Conservation (phyloP, 179 eudicot genomes). For the Patellifolia procumbens region DNA sequence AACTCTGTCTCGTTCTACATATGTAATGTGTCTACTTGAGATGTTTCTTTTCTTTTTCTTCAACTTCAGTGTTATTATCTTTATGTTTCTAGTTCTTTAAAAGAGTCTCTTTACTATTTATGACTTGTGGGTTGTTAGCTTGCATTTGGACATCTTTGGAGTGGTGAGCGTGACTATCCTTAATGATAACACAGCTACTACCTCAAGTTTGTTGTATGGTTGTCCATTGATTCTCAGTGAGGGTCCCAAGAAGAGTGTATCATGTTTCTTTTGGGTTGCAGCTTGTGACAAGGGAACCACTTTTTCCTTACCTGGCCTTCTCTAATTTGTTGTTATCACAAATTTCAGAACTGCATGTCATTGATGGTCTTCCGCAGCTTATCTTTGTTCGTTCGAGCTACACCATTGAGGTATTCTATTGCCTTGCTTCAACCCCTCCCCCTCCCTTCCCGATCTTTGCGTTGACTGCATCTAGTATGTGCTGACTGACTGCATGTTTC, state of each 20-base stretch:
- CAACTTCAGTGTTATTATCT: background rate
- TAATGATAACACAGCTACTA: background rate
- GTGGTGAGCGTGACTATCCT: too few relatives aligned
- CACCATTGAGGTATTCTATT: conserved; percentile 74
- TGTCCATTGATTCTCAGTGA: background rate
- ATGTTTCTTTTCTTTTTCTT: background rate
- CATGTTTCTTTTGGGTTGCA: background rate
- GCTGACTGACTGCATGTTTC: conserved; percentile 23
- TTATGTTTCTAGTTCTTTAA: background rate
- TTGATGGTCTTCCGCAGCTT: conserved; percentile 87
- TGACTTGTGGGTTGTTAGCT: background rate
- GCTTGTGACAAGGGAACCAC: background rate
- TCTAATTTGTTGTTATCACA: background rate
- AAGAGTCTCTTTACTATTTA: too few relatives aligned
- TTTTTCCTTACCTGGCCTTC: background rate
- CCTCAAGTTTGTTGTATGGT: background rate
- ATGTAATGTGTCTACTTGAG: background rate
- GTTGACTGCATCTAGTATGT: background rate
- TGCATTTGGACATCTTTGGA: background rate
- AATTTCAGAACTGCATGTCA: conserved; percentile 80
- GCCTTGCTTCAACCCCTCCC: conserved; percentile 8
- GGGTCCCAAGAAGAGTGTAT: background rate
- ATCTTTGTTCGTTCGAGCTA: conserved; percentile 93
- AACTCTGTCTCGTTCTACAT: background rate
- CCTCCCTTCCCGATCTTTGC: background rate